A percentile compares a stretch with the other conserved stretches of the same genome.
Conservation (phyloP, 192 early-diverging fungal genomes). For the Rhizoclosmatium globosum region DNA sequence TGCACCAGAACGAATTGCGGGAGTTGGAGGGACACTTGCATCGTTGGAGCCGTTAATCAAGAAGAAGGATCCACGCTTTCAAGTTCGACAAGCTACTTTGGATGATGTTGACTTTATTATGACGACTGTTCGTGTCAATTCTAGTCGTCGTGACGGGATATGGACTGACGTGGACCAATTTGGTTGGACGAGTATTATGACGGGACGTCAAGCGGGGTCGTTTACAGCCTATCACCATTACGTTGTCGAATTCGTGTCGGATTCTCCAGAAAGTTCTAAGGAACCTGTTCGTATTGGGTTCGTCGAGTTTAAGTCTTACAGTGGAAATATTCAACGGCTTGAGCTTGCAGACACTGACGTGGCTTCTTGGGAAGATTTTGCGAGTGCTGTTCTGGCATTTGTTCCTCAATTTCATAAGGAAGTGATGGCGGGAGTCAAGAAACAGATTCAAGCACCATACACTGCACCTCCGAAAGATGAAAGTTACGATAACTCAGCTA, state of each 20-base stretch:
- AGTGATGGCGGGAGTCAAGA: not conserved
- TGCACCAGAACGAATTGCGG: not conserved
- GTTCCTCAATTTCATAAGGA: slow-evolving; percentile 24
- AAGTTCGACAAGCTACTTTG: not conserved
- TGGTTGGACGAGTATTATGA: slow-evolving; percentile 21
- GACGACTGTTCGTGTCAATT: not conserved
- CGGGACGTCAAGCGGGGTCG: slow-evolving; percentile 2
- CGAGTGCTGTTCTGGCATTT: not conserved
- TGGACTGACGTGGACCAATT: slow-evolving; percentile 33
- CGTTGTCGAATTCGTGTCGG: not conserved
- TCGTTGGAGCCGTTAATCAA: not conserved
- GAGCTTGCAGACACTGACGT: not conserved
- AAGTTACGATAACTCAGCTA: not conserved
- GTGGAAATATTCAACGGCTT: not conserved
- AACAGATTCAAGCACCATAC: too few species aligned
- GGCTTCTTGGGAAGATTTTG: not conserved
- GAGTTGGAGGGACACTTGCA: not conserved
- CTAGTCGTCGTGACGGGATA: slow-evolving; percentile 5
- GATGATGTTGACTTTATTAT: slow-evolving; percentile 1
- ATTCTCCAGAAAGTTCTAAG: not conserved
- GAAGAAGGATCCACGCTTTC: not conserved
- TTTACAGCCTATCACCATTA: not conserved
- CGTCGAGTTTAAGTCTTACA: not conserved
- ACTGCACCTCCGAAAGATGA: too few species aligned
- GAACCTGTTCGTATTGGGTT: not conserved